Evolutionary conservation across 345 rosid genomes (phyloP), one percentile per base, ranked within the genome.

Genomic region (Cardamine occulta): DNA sequence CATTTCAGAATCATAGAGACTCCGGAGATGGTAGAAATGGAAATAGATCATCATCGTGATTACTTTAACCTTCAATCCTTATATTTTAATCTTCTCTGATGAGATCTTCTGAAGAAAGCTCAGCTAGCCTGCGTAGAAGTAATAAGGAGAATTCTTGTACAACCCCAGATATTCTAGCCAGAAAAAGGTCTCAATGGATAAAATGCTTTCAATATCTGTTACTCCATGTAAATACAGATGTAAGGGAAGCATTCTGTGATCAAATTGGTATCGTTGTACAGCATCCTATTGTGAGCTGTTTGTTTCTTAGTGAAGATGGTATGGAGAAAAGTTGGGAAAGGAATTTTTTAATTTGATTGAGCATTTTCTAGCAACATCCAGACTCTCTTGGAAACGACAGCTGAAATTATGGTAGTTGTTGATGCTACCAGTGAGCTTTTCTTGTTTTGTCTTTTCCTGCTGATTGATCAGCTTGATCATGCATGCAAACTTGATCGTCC

Each of bases 391-490:
- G 91, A 94, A 77, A 85, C 92, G 8, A 62, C 70, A 44, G 87
- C 96, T 14, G 90, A 94, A 82, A 74, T 94, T 81, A 89, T 94
- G 95, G 76, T 82, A 71, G 74, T 89, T 18, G 90, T 85, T 80
- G 89, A 86, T 85, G 80, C 87, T 56, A 66, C 75, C 73, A 88
- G 85, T 80, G 85, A 84, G 70, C 81, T 86, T 77, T 94, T 89
- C 90, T 81, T 85, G 73, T n/a, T 73, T 71, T 85, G 86, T 68
- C 86, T 94, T 28, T 82, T 91, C 75, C 70, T 91, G 80, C 80
- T 91, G 87, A 87, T 91, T 74, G 93, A 90, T 80, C 98, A 87
- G 81, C 95, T 94, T 75, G 98, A 88, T 85, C n/a, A n/a, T n/a
- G n/a, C 87, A 82, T 84, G 83, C 82, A 45, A 86, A 83, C 71